Evolutionary conservation across 139 green algal species (phyloP).

Genomic region (Yamagishiella unicocca): DNA sequence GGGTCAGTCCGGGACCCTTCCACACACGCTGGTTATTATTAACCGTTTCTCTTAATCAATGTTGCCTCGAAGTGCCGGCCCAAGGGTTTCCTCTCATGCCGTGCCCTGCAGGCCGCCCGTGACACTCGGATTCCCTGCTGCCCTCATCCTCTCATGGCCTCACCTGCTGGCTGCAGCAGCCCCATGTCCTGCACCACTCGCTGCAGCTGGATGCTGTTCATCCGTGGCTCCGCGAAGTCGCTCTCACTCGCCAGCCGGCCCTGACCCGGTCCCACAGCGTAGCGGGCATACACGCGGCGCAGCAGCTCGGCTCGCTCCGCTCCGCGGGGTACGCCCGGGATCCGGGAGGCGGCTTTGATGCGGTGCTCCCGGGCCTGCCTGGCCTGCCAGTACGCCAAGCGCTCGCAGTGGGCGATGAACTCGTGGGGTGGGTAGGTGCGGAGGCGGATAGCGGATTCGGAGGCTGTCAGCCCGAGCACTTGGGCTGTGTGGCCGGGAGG

Average conservation of each 20-base stretch:
- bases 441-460: background rate
- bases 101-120: no score
- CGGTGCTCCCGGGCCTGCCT: background rate
- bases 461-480: slow-evolving; percentile 6
- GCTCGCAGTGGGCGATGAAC: slow-evolving; percentile 30
- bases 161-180: slow-evolving; percentile 26
- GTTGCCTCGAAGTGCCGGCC: no score
- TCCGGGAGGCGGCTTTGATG: slow-evolving; percentile 1
- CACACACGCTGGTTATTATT: background rate
- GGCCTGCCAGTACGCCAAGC: slow-evolving; percentile 4
- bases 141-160: no score
- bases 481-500: slow-evolving; percentile 1
- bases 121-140: no score
- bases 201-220: background rate
- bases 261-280: slow-evolving; percentile 17
- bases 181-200: slow-evolving; percentile 23
- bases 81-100: no score
- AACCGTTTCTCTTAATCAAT: background rate
- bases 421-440: slow-evolving; percentile 23
- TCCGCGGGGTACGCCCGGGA: slow-evolving; percentile 6
- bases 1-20: background rate
- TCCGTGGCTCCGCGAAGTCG: slow-evolving; percentile 24
- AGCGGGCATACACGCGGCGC: slow-evolving; percentile 21
- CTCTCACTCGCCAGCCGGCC: slow-evolving; percentile 9
- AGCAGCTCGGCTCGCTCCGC: slow-evolving; percentile 18